phyloP scores from a whole-genome alignment of 2,329 filamentous ascomycete species.

The Fusarium sublunatum region DNA sequence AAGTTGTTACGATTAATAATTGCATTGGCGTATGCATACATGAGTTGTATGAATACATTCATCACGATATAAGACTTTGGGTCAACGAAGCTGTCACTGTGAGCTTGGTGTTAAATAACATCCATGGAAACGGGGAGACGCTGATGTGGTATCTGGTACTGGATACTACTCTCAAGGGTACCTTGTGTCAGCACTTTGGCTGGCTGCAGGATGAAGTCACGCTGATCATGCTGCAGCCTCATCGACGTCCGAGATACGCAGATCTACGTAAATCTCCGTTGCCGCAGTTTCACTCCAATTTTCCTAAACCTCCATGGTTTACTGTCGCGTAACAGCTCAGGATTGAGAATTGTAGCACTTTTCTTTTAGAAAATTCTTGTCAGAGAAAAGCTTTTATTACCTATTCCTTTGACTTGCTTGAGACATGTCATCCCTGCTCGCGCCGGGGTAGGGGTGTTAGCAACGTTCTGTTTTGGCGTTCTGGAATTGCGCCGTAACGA shows the following conservation, averaged over 20 bases:
- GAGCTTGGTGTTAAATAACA: background rate
- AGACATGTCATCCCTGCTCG: conserved; percentile 23
- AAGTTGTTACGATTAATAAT: conserved; percentile 34
- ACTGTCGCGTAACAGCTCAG: conserved; percentile 23
- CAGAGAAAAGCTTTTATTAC: conserved; percentile 1
- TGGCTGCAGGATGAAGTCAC: conserved; percentile 46
- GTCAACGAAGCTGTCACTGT: background rate
- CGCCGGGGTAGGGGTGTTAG: conserved; percentile 3
- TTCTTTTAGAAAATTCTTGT: conserved; percentile 2
- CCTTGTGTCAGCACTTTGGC: conserved; percentile 26
- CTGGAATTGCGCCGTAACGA: conserved; percentile 30
- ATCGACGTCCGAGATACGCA: conserved; percentile 36
- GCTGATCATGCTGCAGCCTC: conserved; percentile 28
- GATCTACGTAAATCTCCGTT: background rate
- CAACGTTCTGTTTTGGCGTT: background rate
- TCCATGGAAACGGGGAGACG: conserved; percentile 1
- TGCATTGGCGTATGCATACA: conserved; percentile 30
- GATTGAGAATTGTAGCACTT: background rate
- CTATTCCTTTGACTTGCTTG: conserved; percentile 6
- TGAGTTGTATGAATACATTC: conserved; percentile 39
- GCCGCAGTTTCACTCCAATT: background rate
- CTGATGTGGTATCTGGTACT: conserved; percentile 30
- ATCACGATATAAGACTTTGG: conserved; percentile 15
- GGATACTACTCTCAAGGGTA: conserved; percentile 33
- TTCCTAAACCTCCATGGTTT: no score